phyloP scores from a whole-genome alignment of 2,329 filamentous ascomycete genomes.

The Talaromyces pinophilus region DNA sequence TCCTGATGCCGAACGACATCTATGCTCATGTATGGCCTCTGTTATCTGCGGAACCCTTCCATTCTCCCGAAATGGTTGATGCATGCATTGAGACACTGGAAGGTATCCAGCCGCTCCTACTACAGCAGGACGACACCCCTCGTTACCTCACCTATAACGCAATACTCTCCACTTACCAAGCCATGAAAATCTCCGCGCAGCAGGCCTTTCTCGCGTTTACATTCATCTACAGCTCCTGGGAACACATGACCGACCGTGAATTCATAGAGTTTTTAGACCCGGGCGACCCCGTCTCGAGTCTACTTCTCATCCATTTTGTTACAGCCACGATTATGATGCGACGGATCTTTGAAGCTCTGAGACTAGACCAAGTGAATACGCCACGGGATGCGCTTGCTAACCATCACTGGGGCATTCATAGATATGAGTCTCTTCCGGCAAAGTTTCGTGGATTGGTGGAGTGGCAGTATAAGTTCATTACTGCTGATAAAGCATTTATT shows the following conservation, averaged over 20 bases:
- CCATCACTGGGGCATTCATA: conserved; percentile 44
- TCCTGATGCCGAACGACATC: conserved; percentile 20
- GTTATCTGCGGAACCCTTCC: background rate
- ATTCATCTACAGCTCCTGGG: conserved; percentile 45
- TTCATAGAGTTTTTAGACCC: conserved; percentile 50
- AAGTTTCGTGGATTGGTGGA: conserved; percentile 38
- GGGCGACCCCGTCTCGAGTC: conserved; percentile 44
- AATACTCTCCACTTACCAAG: conserved; percentile 29
- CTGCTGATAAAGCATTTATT: background rate
- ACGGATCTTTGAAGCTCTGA: conserved; percentile 26
- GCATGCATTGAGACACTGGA: background rate
- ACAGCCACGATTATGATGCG: conserved; percentile 48
- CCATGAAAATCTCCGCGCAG: conserved; percentile 23
- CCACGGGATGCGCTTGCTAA: conserved; percentile 28
- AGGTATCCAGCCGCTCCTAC: background rate
- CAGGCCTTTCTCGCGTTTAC: conserved; percentile 46
- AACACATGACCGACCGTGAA: conserved; percentile 41
- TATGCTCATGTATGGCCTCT: conserved; percentile 1
- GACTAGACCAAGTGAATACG: conserved; percentile 14
- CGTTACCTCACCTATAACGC: conserved; percentile 27
- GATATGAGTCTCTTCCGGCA: conserved; percentile 36
- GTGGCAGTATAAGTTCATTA: conserved; percentile 29
- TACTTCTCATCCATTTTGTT: conserved; percentile 52
- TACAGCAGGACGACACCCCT: background rate
- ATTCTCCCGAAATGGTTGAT: background rate